These are phyloP conservation scores for Picea glauca DNA, from an alignment of 75 land plant genomes.

Conservation along the genomic window DNA sequence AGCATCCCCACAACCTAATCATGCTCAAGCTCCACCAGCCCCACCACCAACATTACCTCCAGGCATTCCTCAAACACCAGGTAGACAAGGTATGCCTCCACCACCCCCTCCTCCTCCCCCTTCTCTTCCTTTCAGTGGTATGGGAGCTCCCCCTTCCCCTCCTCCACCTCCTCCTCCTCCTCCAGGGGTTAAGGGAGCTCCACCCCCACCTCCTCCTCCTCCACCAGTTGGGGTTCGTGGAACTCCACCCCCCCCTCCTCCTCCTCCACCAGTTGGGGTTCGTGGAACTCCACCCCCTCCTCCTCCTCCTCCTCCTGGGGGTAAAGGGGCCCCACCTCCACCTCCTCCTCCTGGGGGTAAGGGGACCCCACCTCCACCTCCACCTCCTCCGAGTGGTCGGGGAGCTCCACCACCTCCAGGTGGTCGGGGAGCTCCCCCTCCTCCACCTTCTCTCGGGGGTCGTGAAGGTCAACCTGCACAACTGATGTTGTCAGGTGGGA, in stretches of 20 bases:
- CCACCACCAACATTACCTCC: not conserved
- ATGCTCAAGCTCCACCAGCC: not conserved
- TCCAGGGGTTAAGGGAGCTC: slow-evolving; percentile 3
- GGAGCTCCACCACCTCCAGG: slow-evolving; percentile 30
- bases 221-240: not conserved
- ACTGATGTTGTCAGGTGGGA: slow-evolving; percentile 7
- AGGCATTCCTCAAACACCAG: not conserved
- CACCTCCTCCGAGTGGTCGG: slow-evolving; percentile 5
- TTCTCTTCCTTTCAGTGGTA: slow-evolving; percentile 4
- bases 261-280: slow-evolving; percentile 1
- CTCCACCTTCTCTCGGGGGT: slow-evolving; percentile 37
- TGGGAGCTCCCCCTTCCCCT: slow-evolving; percentile 14
- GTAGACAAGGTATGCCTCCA: slow-evolving; percentile 2
- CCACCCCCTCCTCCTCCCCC: slow-evolving; percentile 12
- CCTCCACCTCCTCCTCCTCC: slow-evolving; percentile 32
- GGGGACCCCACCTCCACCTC: slow-evolving; percentile 28
- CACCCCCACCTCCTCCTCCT: slow-evolving; percentile 31
- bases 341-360: slow-evolving; percentile 19
- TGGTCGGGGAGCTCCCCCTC: slow-evolving; percentile 16
- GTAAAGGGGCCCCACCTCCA: slow-evolving; percentile 8
- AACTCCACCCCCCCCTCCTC: slow-evolving; percentile 16
- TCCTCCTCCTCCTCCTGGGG: slow-evolving; percentile 21
- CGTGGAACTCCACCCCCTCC: slow-evolving; percentile 9
- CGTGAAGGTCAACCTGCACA: slow-evolving; percentile 8
- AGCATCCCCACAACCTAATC: not conserved